These are phyloP conservation scores for Leccinum imitatum DNA, from an alignment of 768 basidiomycete species.

Conservation along the genomic window DNA sequence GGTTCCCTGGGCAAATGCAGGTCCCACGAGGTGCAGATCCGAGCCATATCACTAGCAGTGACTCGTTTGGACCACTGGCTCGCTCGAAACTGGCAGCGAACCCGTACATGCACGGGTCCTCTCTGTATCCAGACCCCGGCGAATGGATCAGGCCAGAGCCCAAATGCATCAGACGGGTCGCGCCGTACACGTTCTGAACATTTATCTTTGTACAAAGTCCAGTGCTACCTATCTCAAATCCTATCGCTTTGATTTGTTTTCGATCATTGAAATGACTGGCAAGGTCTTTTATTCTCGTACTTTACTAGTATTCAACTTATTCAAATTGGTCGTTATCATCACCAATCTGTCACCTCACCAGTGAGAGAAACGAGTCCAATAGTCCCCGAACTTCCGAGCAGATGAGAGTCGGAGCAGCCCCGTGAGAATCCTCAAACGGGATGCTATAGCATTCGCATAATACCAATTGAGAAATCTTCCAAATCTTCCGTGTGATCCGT, in stretches of 20 bases:
- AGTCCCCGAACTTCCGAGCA: background rate
- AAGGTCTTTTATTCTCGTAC: background rate
- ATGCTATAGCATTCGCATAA: background rate
- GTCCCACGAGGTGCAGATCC: background rate
- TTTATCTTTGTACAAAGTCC: background rate
- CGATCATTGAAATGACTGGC: background rate
- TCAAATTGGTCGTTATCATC: background rate
- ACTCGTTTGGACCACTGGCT: background rate
- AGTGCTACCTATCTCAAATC: background rate
- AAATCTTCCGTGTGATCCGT: no score
- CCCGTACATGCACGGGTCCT: background rate
- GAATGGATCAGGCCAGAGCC: conserved; percentile 17
- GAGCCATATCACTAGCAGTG: background rate
- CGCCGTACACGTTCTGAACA: conserved; percentile 1
- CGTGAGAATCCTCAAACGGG: background rate
- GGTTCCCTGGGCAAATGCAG: conserved; percentile 5
- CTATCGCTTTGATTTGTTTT: no score
- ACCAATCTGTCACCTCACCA: background rate
- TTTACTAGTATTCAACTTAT: no score
- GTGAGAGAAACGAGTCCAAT: no score
- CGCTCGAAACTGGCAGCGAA: background rate
- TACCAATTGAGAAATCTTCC: background rate
- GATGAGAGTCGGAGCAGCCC: background rate
- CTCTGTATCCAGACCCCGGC: background rate
- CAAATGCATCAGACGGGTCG: conserved; percentile 9